Percentiles rank a stretch among this genome's conserved stretches.
Evolutionary conservation across 1,139 yeast species (phyloP).

Genomic region (Yueomyces sp.): DNA sequence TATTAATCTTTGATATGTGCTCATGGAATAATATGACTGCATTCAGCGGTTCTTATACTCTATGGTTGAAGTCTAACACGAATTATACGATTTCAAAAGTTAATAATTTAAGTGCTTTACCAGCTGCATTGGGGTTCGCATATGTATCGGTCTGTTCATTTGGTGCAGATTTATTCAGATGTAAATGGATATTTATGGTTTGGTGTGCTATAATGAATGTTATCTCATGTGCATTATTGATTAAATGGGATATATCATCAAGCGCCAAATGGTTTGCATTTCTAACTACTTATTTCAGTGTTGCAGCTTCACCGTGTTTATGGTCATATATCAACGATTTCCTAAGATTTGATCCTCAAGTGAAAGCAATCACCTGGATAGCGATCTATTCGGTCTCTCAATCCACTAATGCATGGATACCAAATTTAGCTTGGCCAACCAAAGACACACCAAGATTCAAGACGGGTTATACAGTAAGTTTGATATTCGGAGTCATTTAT

Average conservation of each 20-base stretch:
- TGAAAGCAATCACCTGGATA: conserved; percentile 27
- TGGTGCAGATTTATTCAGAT: conserved; percentile 25
- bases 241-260: conserved; percentile 31
- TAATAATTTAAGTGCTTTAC: conserved; percentile 24
- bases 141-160: conserved; percentile 24
- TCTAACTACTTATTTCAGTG: conserved; percentile 24
- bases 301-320: conserved; percentile 26
- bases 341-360: conserved; percentile 27
- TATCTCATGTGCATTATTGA: conserved; percentile 32
- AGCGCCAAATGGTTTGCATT: conserved; percentile 28
- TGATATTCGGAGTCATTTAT: conserved; percentile 39
- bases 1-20: conserved; percentile 23
- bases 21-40: conserved; percentile 28
- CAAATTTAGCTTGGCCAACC: conserved; percentile 41
- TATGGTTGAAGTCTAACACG: conserved; percentile 27
- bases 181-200: conserved; percentile 30
- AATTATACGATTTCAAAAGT: conserved; percentile 22
- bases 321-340: conserved; percentile 29
- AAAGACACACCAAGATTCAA: conserved; percentile 39
- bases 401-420: conserved; percentile 27
- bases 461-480: conserved; percentile 42
- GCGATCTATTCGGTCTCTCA: conserved; percentile 26
- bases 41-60: conserved; percentile 25
- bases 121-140: conserved; percentile 26
- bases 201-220: conserved; percentile 39